A percentile compares a stretch with the other conserved stretches of the same genome.
These are phyloP conservation scores for Yamadazyma nakazawae DNA, from an alignment of 805 yeast genomes.

Conservation along the genomic window DNA sequence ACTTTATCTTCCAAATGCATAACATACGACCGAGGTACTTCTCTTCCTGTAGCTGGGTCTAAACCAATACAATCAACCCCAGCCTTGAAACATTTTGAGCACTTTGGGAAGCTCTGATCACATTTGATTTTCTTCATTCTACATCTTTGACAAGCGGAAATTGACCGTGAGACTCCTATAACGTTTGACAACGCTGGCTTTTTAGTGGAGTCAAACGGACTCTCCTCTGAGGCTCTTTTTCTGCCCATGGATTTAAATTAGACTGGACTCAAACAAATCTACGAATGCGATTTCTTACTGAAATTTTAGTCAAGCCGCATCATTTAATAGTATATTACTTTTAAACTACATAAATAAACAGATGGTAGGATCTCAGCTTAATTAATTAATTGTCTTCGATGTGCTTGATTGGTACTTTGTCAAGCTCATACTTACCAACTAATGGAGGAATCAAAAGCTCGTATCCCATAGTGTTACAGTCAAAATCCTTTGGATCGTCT, in stretches of 20 bases:
- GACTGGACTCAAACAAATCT: background rate
- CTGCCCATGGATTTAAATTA: background rate
- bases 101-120: conserved; percentile 65
- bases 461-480: conserved; percentile 59
- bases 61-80: conserved; percentile 75
- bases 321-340: background rate
- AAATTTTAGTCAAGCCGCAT: background rate
- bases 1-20: conserved; percentile 67
- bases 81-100: conserved; percentile 60
- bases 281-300: background rate
- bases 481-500: conserved; percentile 45
- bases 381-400: background rate
- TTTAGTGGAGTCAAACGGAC: background rate
- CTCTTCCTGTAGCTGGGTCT: conserved; percentile 87
- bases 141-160: conserved; percentile 86
- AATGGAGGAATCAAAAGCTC: conserved; percentile 69
- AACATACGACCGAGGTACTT: conserved; percentile 77
- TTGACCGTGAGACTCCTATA: conserved; percentile 55
- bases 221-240: background rate
- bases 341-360: background rate
- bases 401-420: conserved; percentile 33
- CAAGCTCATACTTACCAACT: conserved; percentile 29
- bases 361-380: too few species aligned
- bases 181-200: background rate
- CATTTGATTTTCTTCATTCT: conserved; percentile 64